Evolutionary conservation across 2,329 filamentous ascomycete genomes (phyloP), one percentile per base, ranked within the genome.

Genomic region (Aspergillus piperis): DNA sequence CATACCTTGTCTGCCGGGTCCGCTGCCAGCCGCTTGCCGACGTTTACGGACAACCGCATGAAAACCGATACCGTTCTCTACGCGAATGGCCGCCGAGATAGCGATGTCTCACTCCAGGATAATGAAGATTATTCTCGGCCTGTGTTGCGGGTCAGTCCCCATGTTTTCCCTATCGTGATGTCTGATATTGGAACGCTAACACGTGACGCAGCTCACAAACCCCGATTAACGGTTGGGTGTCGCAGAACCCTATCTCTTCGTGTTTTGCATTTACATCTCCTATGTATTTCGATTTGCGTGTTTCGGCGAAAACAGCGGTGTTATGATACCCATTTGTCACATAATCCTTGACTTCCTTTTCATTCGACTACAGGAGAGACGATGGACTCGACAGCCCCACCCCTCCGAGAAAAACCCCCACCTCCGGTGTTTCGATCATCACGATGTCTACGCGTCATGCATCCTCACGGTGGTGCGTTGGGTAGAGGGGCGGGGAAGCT

Each of bases 71-170:
- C 74, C 7, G 64, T 72, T 23, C 72, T 80, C 56, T 79, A 78
- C 63, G 71, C 73, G 13, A 72, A 78, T 54, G 77, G 77, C 57
- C 67, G 72, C 52, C 77, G 77, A 36, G 69, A 75, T 48, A 81
- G 78, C 66, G 78, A 75, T 60, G 70, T 80, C 17, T 81, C 79
- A 17, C 73, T 81, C 19, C 78, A 80, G 61, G 79, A 81, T 62
- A 77, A 81, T 58, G 77, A 80, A 66, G 79, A 81, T 63, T 81
- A 81, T 67, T 80, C 79, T 36, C 73, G 79, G 25, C 78, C 77
- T 48, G 77, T 79, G 36, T 66, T 79, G 64, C 75, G 77, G 42
- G 77, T 79, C 62, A 70, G 77, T 73, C 25, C 25, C 21, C 21
- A 36, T 36, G 32, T 15, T 5, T 3, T 3, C 17, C 25, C 5